A percentile compares a stretch with the other conserved stretches of the same genome.
Conservation (phyloP, 192 early-diverging fungal species). For the Podila horticola region DNA sequence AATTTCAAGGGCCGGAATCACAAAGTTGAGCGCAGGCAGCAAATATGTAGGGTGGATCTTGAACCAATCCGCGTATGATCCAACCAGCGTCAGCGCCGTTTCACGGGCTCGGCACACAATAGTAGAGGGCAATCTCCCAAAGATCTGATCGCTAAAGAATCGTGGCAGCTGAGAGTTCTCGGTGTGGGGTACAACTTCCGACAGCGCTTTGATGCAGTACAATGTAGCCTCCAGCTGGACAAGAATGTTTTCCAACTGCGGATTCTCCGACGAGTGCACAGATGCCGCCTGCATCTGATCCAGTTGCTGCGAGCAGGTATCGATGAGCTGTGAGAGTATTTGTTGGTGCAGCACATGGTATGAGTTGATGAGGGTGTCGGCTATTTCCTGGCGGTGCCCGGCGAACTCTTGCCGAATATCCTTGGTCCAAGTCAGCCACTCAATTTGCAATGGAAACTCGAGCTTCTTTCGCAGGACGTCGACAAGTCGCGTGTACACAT, state of each 20-base stretch:
- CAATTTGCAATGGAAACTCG: constrained; percentile 60
- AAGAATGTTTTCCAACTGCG: constrained; percentile 15
- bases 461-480: constrained; percentile 66
- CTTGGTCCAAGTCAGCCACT: constrained; percentile 66
- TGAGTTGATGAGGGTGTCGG: constrained; percentile 74
- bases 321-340: constrained; percentile 61
- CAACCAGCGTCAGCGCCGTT: constrained; percentile 56
- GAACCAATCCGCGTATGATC: constrained; percentile 77
- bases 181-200: constrained; percentile 67
- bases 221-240: constrained; percentile 66
- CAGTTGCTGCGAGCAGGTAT: constrained; percentile 30
- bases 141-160: constrained; percentile 68
- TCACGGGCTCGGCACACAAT: constrained; percentile 53
- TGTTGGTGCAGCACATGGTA: constrained; percentile 72
- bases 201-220: constrained; percentile 71
- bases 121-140: constrained; percentile 57
- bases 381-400: constrained; percentile 76
- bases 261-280: constrained; percentile 23
- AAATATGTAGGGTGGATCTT: constrained; percentile 69
- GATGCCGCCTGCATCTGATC: constrained; percentile 32
- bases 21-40: constrained; percentile 66
- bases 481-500: constrained; percentile 63
- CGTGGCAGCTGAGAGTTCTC: constrained; percentile 66
- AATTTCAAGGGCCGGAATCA: constrained; percentile 68
- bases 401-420: constrained; percentile 68